phyloP scores from a whole-genome alignment of 2,329 filamentous ascomycete genomes.

The Trichoderma atroviride region DNA sequence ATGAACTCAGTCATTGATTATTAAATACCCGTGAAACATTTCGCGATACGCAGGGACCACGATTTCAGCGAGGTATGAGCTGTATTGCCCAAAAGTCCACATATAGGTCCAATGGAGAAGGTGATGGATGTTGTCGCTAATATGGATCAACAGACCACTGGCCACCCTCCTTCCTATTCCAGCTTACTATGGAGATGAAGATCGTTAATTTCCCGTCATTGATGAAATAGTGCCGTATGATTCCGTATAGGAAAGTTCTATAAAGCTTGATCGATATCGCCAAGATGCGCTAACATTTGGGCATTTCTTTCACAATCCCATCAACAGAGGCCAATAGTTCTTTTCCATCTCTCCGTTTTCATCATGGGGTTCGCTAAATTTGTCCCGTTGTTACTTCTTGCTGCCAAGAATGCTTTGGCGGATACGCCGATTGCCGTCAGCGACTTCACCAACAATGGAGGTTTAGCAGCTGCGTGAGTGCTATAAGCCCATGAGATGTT shows the following conservation, averaged over 20 bases:
- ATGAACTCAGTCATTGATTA: neutral
- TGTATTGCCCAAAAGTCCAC: neutral
- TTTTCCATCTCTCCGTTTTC: neutral
- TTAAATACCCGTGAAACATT: slow-evolving; percentile 1
- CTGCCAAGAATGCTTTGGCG: slow-evolving; percentile 21
- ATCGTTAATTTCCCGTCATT: neutral
- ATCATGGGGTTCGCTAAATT: slow-evolving; percentile 13
- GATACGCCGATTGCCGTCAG: slow-evolving; percentile 27
- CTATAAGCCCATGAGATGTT: no score
- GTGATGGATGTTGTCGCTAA: neutral
- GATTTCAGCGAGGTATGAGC: neutral
- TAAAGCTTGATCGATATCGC: neutral
- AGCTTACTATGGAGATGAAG: neutral
- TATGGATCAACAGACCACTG: slow-evolving; percentile 1
- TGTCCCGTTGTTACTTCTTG: slow-evolving; percentile 20
- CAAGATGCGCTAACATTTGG: neutral
- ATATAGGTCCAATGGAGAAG: neutral
- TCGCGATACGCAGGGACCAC: neutral
- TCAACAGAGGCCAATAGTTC: neutral
- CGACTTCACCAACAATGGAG: slow-evolving; percentile 26
- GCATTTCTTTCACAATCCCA: neutral
- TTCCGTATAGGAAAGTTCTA: neutral
- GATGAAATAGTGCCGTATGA: neutral
- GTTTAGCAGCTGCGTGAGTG: slow-evolving; percentile 25
- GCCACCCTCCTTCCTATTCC: slow-evolving; percentile 9